Evolutionary conservation across 148 eudicot species (phyloP).

Genomic region (Fagopyrum homotropicum): DNA sequence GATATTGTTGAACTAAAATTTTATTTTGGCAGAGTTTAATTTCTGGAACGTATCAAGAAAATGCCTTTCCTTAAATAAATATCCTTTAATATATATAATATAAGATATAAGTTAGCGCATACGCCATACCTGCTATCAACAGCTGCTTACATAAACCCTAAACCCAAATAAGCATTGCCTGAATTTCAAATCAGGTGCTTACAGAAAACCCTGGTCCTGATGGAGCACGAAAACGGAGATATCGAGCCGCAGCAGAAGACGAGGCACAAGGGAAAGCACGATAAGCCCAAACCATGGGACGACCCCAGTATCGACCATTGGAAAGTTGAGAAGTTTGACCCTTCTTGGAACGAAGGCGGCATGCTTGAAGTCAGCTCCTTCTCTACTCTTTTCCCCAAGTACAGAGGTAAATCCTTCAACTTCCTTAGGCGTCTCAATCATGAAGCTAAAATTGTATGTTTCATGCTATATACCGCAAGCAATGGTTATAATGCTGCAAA

Average conservation of each 20-base stretch:
- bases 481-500: not conserved
- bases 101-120: too few relatives aligned
- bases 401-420: conserved; percentile 43
- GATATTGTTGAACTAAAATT: too few relatives aligned
- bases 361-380: conserved; percentile 72
- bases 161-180: too few relatives aligned
- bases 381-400: conserved; percentile 88
- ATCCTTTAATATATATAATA: too few relatives aligned
- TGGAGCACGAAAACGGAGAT: conserved; percentile 9
- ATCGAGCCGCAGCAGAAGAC: conserved; percentile 15
- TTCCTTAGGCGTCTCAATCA: not conserved
- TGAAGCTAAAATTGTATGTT: not conserved
- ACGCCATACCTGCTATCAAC: too few relatives aligned
- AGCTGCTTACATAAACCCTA: too few relatives aligned
- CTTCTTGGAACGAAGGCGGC: conserved; percentile 67
- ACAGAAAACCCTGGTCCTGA: not conserved
- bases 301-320: conserved; percentile 67
- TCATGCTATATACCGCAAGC: not conserved
- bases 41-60: too few relatives aligned
- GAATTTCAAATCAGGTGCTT: too few relatives aligned
- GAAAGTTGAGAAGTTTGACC: conserved; percentile 83
- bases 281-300: conserved; percentile 92
- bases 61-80: too few relatives aligned
- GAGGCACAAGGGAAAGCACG: conserved; percentile 85
- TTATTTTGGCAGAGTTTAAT: too few relatives aligned